phyloP scores from a whole-genome alignment of 73 alveolate genomes.

The Paramecium bursaria region DNA sequence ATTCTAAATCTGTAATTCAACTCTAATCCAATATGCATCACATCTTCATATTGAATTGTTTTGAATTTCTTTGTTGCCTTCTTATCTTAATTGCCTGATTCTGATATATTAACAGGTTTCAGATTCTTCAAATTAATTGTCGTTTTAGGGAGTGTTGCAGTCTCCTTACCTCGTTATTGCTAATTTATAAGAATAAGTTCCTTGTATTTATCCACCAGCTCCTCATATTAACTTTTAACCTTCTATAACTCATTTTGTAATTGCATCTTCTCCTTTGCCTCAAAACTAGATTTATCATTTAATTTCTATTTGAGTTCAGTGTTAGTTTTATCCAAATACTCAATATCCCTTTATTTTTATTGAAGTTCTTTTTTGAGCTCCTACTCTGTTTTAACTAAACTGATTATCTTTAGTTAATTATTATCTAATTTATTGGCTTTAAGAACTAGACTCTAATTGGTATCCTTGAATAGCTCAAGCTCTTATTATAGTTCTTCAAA shows the following conservation, averaged over 20 bases:
- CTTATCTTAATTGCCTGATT: conserved; percentile 27
- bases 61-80: conserved; percentile 17
- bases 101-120: conserved; percentile 11
- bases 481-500: conserved; percentile 24
- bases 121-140: conserved; percentile 3
- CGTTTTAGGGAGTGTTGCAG: conserved; percentile 19
- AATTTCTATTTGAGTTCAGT: conserved; percentile 43
- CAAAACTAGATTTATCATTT: conserved; percentile 32
- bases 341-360: conserved; percentile 53
- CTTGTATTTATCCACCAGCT: conserved; percentile 33
- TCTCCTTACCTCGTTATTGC: conserved; percentile 5
- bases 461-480: conserved; percentile 25
- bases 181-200: conserved; percentile 25
- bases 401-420: conserved; percentile 26
- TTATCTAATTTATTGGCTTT: conserved; percentile 61
- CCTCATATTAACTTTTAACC: conserved; percentile 1
- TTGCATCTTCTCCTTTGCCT: conserved; percentile 10
- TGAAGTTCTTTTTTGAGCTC: conserved; percentile 16
- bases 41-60: conserved; percentile 33
- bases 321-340: conserved; percentile 50
- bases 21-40: conserved; percentile 21
- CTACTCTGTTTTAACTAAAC: conserved; percentile 34
- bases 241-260: conserved; percentile 8
- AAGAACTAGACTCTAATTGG: neutral
- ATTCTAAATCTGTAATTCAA: conserved; percentile 49